phyloP scores from a whole-genome alignment of 2,329 filamentous ascomycete genomes.

The Pseudogymnoascus sp. region DNA sequence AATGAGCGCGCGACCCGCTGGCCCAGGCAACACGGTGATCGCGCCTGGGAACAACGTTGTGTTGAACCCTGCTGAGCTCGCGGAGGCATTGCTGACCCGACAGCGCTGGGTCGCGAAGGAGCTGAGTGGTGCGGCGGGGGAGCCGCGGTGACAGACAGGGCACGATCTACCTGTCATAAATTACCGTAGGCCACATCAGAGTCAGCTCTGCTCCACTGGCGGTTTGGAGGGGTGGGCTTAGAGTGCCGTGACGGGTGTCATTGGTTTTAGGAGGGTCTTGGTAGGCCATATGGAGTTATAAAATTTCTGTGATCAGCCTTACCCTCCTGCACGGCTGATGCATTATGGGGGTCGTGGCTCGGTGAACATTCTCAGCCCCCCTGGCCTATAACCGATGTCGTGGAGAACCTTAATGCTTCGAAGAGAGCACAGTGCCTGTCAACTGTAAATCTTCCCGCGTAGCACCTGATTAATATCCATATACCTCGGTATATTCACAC shows the following conservation, averaged over 20 bases:
- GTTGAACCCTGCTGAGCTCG: background rate
- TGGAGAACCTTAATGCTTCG: background rate
- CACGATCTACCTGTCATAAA: background rate
- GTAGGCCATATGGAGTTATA: background rate
- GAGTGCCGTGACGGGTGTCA: background rate
- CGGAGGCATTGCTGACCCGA: constrained; percentile 2
- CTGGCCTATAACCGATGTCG: background rate
- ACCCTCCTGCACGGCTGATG: background rate
- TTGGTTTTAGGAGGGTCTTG: background rate
- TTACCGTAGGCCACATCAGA: background rate
- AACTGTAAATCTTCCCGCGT: background rate
- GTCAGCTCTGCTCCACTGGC: background rate
- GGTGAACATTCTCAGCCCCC: background rate
- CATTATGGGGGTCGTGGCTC: background rate
- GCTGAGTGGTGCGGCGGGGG: background rate
- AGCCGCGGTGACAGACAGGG: background rate
- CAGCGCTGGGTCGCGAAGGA: background rate
- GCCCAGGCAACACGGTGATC: background rate
- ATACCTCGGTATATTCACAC: background rate
- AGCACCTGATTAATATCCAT: background rate
- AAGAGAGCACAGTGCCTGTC: background rate
- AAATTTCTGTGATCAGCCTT: background rate
- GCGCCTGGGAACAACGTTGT: background rate
- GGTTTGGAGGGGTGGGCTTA: background rate
- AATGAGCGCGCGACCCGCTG: background rate